phyloP scores from a whole-genome alignment of 2,329 filamentous ascomycete species.

The Rachicladosporium sp. region DNA sequence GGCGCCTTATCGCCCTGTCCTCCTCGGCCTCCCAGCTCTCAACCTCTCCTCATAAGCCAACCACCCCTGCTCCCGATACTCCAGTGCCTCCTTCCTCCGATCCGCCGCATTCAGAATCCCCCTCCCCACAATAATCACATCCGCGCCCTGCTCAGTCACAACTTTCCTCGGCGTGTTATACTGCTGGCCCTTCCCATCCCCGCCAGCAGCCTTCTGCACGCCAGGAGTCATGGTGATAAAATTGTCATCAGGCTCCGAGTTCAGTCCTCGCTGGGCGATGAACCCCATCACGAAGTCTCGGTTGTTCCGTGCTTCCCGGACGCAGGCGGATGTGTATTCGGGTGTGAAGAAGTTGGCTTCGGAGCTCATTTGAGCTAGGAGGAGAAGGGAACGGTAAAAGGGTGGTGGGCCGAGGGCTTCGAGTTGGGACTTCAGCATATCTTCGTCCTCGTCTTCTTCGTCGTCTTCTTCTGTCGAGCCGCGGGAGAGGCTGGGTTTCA shows the following conservation, averaged over 20 bases:
- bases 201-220: slow-evolving; percentile 58
- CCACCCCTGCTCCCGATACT: slow-evolving; percentile 66
- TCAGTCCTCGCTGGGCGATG: slow-evolving; percentile 40
- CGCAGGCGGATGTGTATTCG: slow-evolving; percentile 62
- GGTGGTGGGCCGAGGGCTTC: slow-evolving; percentile 40
- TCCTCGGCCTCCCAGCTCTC: slow-evolving; percentile 1
- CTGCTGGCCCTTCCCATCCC: slow-evolving; percentile 71
- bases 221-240: slow-evolving; percentile 81
- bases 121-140: slow-evolving; percentile 73
- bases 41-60: slow-evolving; percentile 55
- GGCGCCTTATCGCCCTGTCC: too few species aligned
- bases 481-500: slow-evolving; percentile 20
- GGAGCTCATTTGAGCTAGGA: slow-evolving; percentile 79
- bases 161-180: slow-evolving; percentile 71
- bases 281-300: slow-evolving; percentile 45
- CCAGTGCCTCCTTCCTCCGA: slow-evolving; percentile 55
- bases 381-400: slow-evolving; percentile 58
- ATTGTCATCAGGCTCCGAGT: slow-evolving; percentile 52
- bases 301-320: slow-evolving; percentile 64
- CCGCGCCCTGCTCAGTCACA: slow-evolving; percentile 55
- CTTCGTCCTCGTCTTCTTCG: slow-evolving; percentile 18
- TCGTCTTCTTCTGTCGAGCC: slow-evolving; percentile 24
- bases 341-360: slow-evolving; percentile 65
- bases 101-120: slow-evolving; percentile 66
- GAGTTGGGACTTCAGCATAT: slow-evolving; percentile 28